Conservation (phyloP, 371 early-diverging fungal species). For the Mucor racemosus region DNA sequence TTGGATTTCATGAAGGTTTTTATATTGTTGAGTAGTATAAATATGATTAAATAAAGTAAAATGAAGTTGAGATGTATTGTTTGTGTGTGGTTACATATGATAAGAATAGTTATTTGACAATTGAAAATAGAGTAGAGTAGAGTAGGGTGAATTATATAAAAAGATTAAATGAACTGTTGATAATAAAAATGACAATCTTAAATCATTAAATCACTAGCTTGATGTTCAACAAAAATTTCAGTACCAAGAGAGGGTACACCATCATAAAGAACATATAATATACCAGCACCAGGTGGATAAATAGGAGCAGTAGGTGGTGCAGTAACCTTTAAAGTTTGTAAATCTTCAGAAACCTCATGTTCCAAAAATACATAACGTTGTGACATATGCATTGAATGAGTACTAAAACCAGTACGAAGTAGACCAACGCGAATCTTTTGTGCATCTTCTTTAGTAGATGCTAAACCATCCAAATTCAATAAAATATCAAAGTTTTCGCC, state of each 20-base stretch:
- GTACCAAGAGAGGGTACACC: slow-evolving; percentile 57
- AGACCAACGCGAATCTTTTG: slow-evolving; percentile 49
- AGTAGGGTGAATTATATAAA: not conserved
- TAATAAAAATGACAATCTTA: not conserved
- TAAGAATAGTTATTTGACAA: not conserved
- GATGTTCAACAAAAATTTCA: slow-evolving; percentile 42
- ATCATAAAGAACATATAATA: slow-evolving; percentile 61
- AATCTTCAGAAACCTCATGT: slow-evolving; percentile 30
- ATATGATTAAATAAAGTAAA: too few species aligned
- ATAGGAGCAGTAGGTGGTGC: slow-evolving; percentile 63
- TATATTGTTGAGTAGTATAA: too few species aligned
- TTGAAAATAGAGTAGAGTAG: not conserved
- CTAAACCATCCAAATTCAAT: slow-evolving; percentile 41
- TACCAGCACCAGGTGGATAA: slow-evolving; percentile 66
- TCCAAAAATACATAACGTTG: slow-evolving; percentile 58
- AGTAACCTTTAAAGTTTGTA: slow-evolving; percentile 45
- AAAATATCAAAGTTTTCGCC: slow-evolving; percentile 44
- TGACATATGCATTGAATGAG: slow-evolving; percentile 71
- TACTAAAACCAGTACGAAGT: slow-evolving; percentile 62
- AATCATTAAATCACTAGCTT: slow-evolving; percentile 27
- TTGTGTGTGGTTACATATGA: not conserved
- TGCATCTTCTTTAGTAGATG: slow-evolving; percentile 14
- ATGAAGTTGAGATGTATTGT: too few species aligned
- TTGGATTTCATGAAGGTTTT: too few species aligned
- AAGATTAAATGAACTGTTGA: not conserved